Conservation (phyloP, 139 green algal genomes). For the Chlorella vulgaris region DNA sequence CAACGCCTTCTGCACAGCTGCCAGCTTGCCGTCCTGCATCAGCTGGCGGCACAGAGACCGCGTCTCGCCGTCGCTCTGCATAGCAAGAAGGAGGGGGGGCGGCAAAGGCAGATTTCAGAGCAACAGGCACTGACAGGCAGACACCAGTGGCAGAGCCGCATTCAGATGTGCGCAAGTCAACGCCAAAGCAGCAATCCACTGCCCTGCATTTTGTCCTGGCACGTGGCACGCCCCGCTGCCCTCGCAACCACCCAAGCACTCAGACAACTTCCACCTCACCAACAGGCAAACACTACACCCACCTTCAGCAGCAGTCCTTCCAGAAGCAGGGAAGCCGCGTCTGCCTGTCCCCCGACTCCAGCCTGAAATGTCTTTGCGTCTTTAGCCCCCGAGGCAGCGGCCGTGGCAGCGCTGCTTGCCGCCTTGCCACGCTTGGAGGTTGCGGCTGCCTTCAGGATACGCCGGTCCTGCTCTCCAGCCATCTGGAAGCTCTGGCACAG, state of each 20-base stretch:
- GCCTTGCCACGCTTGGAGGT: constrained; percentile 23
- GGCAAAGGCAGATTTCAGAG: not conserved
- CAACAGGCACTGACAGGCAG: not conserved
- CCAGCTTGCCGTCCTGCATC: constrained; percentile 10
- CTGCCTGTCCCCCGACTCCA: constrained; percentile 18
- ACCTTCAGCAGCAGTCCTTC: constrained; percentile 31
- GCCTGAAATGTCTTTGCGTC: constrained; percentile 25
- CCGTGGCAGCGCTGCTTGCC: not conserved
- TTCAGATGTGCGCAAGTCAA: not conserved
- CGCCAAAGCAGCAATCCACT: not conserved
- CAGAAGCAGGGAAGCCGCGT: constrained; percentile 20
- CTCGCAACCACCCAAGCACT: too few species aligned
- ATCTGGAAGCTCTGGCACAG: constrained; percentile 25
- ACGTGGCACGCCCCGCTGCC: too few species aligned
- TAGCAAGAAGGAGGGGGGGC: not conserved
- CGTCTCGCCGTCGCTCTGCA: constrained; percentile 23
- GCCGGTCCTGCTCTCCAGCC: constrained; percentile 16
- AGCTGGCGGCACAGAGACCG: constrained; percentile 4
- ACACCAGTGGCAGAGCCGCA: not conserved
- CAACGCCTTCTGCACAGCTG: constrained; percentile 25
- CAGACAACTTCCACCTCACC: not conserved
- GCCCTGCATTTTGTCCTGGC: too few species aligned
- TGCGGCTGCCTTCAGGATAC: constrained; percentile 26
- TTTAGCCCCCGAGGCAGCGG: constrained; percentile 10
- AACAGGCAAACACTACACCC: not conserved